Percentiles rank a stretch among this genome's conserved stretches.
Conservation (phyloP, 108 stramenopile genomes). For the Parmales sp. region DNA sequence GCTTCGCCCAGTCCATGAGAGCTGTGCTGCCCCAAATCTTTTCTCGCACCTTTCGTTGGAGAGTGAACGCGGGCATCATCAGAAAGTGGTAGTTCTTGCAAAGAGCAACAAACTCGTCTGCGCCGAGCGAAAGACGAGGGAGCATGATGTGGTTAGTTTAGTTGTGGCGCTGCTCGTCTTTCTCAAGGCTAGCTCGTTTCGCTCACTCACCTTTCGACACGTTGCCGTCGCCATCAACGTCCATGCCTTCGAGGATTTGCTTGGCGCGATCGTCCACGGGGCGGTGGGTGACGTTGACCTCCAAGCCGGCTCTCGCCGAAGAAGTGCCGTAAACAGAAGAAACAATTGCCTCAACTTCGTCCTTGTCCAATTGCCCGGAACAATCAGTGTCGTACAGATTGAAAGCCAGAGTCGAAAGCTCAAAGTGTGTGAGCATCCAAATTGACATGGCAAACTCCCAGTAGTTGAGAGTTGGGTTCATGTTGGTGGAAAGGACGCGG, state of each 20-base stretch:
- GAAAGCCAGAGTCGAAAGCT: not conserved
- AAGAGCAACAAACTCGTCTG: not conserved
- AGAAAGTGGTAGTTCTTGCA: not conserved
- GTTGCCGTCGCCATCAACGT: not conserved
- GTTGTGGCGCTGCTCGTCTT: too few relatives aligned
- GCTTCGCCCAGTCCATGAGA: not conserved
- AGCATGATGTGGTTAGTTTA: too few relatives aligned
- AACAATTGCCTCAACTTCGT: not conserved
- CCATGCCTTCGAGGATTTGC: slow-evolving; percentile 9
- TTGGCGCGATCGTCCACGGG: not conserved
- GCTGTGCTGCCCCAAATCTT: not conserved
- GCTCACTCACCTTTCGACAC: not conserved
- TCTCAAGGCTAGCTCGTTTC: too few relatives aligned
- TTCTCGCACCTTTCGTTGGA: not conserved
- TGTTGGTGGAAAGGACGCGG: not conserved
- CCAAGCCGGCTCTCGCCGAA: not conserved
- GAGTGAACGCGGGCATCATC: not conserved
- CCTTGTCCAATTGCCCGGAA: not conserved
- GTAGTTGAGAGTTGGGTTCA: not conserved
- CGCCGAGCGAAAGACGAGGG: too few relatives aligned
- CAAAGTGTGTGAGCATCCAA: not conserved
- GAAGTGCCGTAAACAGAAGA: not conserved
- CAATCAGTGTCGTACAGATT: slow-evolving; percentile 7
- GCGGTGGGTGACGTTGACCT: not conserved
- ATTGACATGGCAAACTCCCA: slow-evolving; percentile 4